Base-by-base conservation (phyloP, 83 land plant species). In the Isoetes engelmannii region DNA sequence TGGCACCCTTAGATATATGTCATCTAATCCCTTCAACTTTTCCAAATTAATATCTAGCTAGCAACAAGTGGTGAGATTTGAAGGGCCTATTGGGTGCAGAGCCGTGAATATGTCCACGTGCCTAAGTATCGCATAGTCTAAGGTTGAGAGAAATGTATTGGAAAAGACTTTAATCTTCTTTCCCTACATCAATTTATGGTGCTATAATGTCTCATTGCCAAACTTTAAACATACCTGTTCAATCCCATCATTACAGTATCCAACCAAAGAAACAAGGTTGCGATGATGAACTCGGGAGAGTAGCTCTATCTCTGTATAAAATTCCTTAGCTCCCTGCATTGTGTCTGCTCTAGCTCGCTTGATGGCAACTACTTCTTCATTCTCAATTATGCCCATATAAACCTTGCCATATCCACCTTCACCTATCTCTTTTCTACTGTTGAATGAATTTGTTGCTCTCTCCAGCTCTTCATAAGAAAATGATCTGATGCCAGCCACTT, bases 391-490 rank as follows among this genome's bases (percentile, higher is more conserved):
- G 47, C 76, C 76, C 37, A 44, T 51, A 60, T 73, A 73, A 54
- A 73, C 76, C 42, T 73, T 66, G 20, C 76, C 76, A 67, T 67
- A 73, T 8, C 76, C 76, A n/a, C 76, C 76, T 55, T 67, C 62
- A 17, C 76, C 76, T 19, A 73, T 20, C 59, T 66, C 47, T 4
- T 66, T 54, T 9, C 48, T 47, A 3, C 19, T 48, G 42, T 13
- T 9, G 49, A 73, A 73, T 50, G 37, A 44, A 6, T 67, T 56
- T 28, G 76, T 73, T 44, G 73, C 76, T 18, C 12, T 21, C 37
- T 45, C 49, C 48, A 73, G 55, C 21, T 73, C 76, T 8, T 37
- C 65, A 12, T 18, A 68, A 8, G 70, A 7, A 17, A 68, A 49
- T 9, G 19, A 50, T 10, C 19, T 54, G 10, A 53, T n/a, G 19